phyloP scores from a whole-genome alignment of 169 alveolate genomes.

The Miamiensis avidus region DNA sequence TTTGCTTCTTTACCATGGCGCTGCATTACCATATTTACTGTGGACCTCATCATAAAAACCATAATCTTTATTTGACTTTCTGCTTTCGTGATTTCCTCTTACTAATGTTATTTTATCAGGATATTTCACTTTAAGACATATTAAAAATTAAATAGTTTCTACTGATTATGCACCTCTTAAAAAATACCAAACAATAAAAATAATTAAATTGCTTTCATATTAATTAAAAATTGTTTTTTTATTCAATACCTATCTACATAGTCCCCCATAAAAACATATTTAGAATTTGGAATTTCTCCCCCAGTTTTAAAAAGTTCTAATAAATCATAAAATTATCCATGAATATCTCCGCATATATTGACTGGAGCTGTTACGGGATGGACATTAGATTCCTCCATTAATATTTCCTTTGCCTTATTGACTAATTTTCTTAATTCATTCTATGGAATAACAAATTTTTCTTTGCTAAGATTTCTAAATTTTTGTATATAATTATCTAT shows the following conservation, averaged over 20 bases:
- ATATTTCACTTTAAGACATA: constrained; percentile 70
- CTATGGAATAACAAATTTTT: not conserved
- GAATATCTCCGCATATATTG: constrained; percentile 84
- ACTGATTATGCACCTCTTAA: constrained; percentile 77
- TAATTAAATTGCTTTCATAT: too few relatives aligned
- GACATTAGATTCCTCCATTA: constrained; percentile 79
- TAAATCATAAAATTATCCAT: constrained; percentile 81
- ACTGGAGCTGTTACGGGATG: constrained; percentile 84
- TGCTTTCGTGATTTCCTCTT: constrained; percentile 85
- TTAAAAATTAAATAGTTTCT: constrained; percentile 69
- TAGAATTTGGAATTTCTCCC: constrained; percentile 69
- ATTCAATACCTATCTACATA: constrained; percentile 66
- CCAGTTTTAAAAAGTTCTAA: constrained; percentile 73
- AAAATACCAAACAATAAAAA: too few relatives aligned
- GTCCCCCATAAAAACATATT: constrained; percentile 83
- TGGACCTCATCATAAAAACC: constrained; percentile 85
- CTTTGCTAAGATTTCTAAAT: constrained; percentile 47
- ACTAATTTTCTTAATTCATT: not conserved
- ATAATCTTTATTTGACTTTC: constrained; percentile 70
- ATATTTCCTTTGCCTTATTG: constrained; percentile 64
- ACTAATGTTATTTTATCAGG: constrained; percentile 77
- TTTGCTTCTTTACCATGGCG: constrained; percentile 79
- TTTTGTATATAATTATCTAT: not conserved
- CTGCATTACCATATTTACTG: constrained; percentile 78
- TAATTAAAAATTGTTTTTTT: not conserved